Base-by-base conservation (phyloP, 2,329 filamentous ascomycete genomes). In the Nannizziopsis arthrosporioides region DNA sequence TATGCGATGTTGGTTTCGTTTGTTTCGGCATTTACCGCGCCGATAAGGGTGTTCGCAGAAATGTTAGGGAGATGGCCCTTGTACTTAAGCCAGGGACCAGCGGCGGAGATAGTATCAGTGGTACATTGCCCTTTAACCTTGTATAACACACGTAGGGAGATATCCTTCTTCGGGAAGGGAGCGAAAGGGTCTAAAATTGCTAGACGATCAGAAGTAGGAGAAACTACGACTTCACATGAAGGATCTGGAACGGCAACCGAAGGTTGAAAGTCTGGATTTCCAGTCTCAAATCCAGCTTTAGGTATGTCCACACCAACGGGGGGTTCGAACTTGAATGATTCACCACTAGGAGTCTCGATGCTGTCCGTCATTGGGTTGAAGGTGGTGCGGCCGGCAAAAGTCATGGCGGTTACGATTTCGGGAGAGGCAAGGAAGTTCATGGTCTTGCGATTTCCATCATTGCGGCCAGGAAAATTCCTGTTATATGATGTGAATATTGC, bases 391-490 rank as follows among this genome's bases (percentile, higher is more conserved):
- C 92, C 92, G 37, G 89, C 83, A 68, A 94, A 98, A 10, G 86
- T 79, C 81, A 98, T 90, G 44, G 92, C 92, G 3, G 92, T 96
- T 53, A 98, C 92, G 50, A 98, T 80, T 68, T 98, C 92, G 5
- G 92, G 92, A 0, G 89, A 95, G 8, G 92, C 90, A 45, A 98
- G 78, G 72, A 98, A 98, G 75, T 96, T 98, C 89, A 96, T 95
- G 7, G 92, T 98, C 37, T 84, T 82, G 17, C 85, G 82, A 72
- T 98, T 98, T 53, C 92, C 92, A 62, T 98, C 92, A 65, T 98
- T 98, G 55, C 92, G 85, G 52, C 87, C 90, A 44, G 85, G 85
- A 74, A 98, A 98, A 71, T 98, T 98, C 52, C 92, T 85, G 76
- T 98, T 98, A 73, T 95, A 98, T 0, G 89, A 95, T 8, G 88